Base-by-base conservation (phyloP, 1,284 basidiomycete species). In the Tilletia walkeri region DNA sequence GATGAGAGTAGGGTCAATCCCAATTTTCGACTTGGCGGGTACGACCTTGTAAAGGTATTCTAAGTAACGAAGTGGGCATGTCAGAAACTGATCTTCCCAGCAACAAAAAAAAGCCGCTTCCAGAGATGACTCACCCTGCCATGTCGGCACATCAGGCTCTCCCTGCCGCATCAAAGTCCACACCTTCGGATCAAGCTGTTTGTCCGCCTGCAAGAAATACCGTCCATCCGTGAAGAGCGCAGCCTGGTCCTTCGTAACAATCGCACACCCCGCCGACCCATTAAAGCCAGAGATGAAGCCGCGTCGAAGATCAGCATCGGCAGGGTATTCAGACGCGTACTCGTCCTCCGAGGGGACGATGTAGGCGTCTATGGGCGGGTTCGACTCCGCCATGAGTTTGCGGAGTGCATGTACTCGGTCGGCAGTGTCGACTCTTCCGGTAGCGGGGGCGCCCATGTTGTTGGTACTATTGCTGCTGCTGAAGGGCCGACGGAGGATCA, bases 141-240 rank as follows among this genome's bases (percentile, higher is more conserved):
- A 96, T 2, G 92, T 92, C 1, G 93, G 94, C 3, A 95, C 91
- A 76, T 92, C 92, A 88, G 82, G 61, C 72, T 80, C 80, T 24
- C 82, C 95, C 78, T 92, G 89, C 84, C 93, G 95, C 92, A 95
- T 94, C 79, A 98, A 85, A 1, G 88, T 91, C 95, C 95, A 98
- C 75, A 95, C 94, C 67, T 87, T 79, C 3, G 80, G 79, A 80
- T 95, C 93, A 65, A 99, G 86, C 85, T 99, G 91, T 78, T 95
- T 89, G 71, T 88, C 89, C 0, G 95, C 95, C 85, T 98, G 95
- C 14, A 96, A 86, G 81, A 92, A 96, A 84, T 98, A 99, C 59
- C 95, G 86, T 1, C 95, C 95, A 85, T 97, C 95, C 1, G 94
- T 96, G 84, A 94, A 95, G 65, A 94, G 86, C 72, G 87, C 89